Conservation (phyloP, 2,329 filamentous ascomycete species). For the Colletotrichum abscissum region DNA sequence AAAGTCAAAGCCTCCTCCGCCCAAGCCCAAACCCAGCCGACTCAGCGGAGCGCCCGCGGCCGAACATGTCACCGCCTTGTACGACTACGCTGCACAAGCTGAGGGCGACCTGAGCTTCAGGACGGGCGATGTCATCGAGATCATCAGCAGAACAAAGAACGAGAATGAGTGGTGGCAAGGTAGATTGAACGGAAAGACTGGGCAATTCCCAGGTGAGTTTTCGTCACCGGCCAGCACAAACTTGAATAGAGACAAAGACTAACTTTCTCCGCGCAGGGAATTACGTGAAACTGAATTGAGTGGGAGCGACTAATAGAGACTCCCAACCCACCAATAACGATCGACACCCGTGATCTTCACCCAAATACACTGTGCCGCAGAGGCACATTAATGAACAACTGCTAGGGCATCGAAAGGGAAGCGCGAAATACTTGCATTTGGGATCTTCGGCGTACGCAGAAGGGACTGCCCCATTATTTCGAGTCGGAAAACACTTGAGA, state of each 20-base stretch:
- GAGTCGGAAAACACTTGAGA: constrained; percentile 20
- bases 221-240: no score
- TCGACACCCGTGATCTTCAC: constrained; percentile 11
- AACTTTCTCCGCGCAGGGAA: constrained; percentile 53
- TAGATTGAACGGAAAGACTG: constrained; percentile 80
- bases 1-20: constrained; percentile 77
- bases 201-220: constrained; percentile 89
- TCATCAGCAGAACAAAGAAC: constrained; percentile 84
- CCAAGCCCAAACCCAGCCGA: constrained; percentile 81
- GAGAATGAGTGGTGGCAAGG: constrained; percentile 99
- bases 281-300: constrained; percentile 59
- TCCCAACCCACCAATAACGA: background rate
- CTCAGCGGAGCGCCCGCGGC: constrained; percentile 73
- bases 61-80: constrained; percentile 90
- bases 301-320: constrained; percentile 37
- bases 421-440: constrained; percentile 35
- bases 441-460: constrained; percentile 36
- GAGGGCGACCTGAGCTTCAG: constrained; percentile 93
- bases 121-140: constrained; percentile 90
- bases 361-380: constrained; percentile 23
- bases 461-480: constrained; percentile 32
- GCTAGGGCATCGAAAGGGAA: constrained; percentile 15
- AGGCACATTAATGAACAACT: constrained; percentile 30
- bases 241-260: constrained; percentile 35
- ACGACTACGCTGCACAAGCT: constrained; percentile 96